Evolutionary conservation across 2,329 filamentous ascomycete species (phyloP), one percentile per base, ranked within the genome.

Genomic region (Macroventuria anomochaeta): DNA sequence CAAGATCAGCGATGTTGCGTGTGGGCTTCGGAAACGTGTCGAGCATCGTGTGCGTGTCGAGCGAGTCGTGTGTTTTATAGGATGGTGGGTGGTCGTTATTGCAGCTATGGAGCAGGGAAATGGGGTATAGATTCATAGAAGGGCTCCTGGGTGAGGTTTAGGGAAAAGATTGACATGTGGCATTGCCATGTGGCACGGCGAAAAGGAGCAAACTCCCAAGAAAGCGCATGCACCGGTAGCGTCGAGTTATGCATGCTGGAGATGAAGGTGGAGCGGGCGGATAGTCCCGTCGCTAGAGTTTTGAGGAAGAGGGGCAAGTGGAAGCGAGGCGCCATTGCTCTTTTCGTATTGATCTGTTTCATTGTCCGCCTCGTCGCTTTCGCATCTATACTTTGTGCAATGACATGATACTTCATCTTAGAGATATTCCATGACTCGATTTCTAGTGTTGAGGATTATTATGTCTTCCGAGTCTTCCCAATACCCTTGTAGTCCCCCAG

Each of bases 1-100:
- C 71, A 49, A 80, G 76, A 31, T 74, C 69, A 18, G 68, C 61
- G 26, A 79, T 72, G 32, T 75, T 73, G 53, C 63, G 64, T 3
- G 72, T 63, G 4, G 73, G 72, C n/a, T 63, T 67, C 59, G 65
- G 70, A 48, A 73, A 67, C 18, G 55, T 53, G 20, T 59, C 57
- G 33, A 40, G 38, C 53, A 56, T 56, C 26, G 48, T 56, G 28
- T 18, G 5, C 41, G 18, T 21, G 59, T 61, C 21, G 54, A 54
- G 57, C 54, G 51, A 28, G 26, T 21, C 15, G 41, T 37, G 36
- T 8, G 49, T 28, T 17, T 13, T 41, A 18, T 41, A 7, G 33
- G 43, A 34, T 28, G 37, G 33, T 3, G 46, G 32, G n/a, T n/a
- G 7, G 6, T 40, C 28, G 38, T n/a, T 32, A 11, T 44, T 17